Base-by-base conservation (phyloP, 1,284 basidiomycete species). In the Cerioporus squamosus region DNA sequence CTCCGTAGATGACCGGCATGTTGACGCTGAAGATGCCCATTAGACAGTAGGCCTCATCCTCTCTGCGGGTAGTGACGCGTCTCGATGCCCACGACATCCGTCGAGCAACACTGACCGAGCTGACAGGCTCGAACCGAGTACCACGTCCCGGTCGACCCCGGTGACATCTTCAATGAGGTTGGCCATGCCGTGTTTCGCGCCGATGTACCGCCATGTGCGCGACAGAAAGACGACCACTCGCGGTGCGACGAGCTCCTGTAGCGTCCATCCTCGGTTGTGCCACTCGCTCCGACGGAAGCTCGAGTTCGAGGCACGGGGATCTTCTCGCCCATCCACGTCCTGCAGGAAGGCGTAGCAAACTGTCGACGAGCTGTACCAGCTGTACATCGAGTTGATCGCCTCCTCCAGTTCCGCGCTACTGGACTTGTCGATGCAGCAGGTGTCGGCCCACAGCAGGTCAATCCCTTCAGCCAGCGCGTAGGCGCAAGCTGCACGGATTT, bases 371-470 rank as follows among this genome's bases (percentile, higher is more conserved):
- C 18, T 9, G 33, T 47, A 54, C 52, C 44, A 54, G n/a, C 29
- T 23, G 39, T 39, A 54, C 52, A 54, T 54, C 10, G 52, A 54
- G 36, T 54, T 54, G 44, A 54, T 54, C 4, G 52, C 52, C 17
- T 54, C 52, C 17, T 26, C 26, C 2, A 54, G 38, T 40, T 54
- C 52, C 5, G 52, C 36, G 12, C 52, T 47, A 17, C 52, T 54
- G 36, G 52, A 23, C 51, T 52, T 52, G 43, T 52, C 51, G 51
- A 52, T 52, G 24, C 51, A 52, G n/a, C 39, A 43, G 8, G 51
- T 17, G 31, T 52, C 51, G 12, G 43, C 33, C 51, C 51, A 52
- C 36, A 52, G 15, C 12, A 14, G 18, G n/a, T 5, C 7, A 3
- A 23, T n/a, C 9, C 51, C 51, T 15, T 52, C 51, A 14, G n/a